Conservation (phyloP, 352 stramenopile genomes). For the Phytophthora chlamydospora region DNA sequence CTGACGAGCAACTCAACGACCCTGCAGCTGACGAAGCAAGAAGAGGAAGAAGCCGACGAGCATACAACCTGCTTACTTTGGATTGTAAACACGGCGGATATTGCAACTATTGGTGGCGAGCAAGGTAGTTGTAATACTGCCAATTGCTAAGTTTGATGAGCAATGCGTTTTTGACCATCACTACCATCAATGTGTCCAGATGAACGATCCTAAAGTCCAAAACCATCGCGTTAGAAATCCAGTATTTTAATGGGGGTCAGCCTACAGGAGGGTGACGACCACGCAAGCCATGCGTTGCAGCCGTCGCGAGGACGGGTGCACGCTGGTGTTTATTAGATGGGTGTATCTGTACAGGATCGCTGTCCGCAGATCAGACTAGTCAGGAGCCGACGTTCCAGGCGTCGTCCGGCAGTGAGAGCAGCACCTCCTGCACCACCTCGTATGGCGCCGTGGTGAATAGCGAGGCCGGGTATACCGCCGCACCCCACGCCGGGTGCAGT, state of each 20-base stretch:
- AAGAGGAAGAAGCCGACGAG: too few species aligned
- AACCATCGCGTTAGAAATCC: too few species aligned
- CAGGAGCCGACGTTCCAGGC: slow-evolving; percentile 27
- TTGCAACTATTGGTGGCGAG: too few species aligned
- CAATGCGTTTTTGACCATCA: too few species aligned
- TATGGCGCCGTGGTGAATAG: slow-evolving; percentile 95
- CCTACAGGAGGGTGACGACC: slow-evolving; percentile 2
- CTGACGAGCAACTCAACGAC: too few species aligned
- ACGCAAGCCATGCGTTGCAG: slow-evolving; percentile 2
- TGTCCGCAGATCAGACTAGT: background rate
- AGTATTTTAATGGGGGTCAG: slow-evolving; percentile 6
- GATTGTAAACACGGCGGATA: too few species aligned
- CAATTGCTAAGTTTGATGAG: too few species aligned
- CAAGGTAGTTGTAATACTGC: too few species aligned
- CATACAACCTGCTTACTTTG: too few species aligned
- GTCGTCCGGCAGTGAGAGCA: slow-evolving; percentile 45
- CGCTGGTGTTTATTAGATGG: slow-evolving; percentile 6
- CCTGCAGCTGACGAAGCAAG: too few species aligned
- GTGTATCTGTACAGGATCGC: slow-evolving; percentile 9
- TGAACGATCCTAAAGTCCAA: background rate
- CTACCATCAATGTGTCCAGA: too few species aligned
- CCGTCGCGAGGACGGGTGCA: slow-evolving; percentile 1
- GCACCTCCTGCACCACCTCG: slow-evolving; percentile 72
- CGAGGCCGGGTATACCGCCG: slow-evolving; percentile 95
- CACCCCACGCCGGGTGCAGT: slow-evolving; percentile 95